Evolutionary conservation across 345 rosid genomes (phyloP), one percentile per base, ranked within the genome.

Genomic region (Citrus inodora): DNA sequence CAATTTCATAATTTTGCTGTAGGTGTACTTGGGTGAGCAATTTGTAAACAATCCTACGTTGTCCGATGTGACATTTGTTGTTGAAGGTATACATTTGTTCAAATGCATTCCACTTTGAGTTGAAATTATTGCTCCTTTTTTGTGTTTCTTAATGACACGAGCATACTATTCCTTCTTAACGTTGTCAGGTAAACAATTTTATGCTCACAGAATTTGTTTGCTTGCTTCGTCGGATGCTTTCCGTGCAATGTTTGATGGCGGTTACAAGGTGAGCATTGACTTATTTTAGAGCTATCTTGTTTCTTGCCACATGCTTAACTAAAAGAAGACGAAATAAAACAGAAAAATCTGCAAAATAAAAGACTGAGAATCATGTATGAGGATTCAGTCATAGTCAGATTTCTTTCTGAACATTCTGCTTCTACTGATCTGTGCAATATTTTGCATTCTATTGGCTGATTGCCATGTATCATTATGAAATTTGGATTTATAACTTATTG

Each of bases 191-290:
- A 85, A 88, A 83, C 81, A 81, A 53, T 91, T 92, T 88, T 87
- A 82, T 78, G 94, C 93, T 53, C 94, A 92, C 82, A 87, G 88
- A 83, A 89, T 89, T 67, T 86, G 97, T 75, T 84, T 92, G 78
- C 92, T 92, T 81, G 97, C 92, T 81, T 89, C 94, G 27, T 92
- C 94, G 8, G 97, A 92, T 78, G 88, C 87, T 55, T 92, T 91
- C 27, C 92, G 91, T 71, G 97, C 97, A 72, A 91, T 92, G 97
- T 92, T 92, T 70, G 94, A 91, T 79, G 94, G 93, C 55, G 89
- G 88, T 59, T 92, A 92, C 83, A 82, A 86, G 90, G 94, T 91
- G 78, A 89, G 86, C 55, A 71, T 62, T n/a, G 2, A 22, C 40
- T 77, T 59, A 9, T 9, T 6, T 8, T 74, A 40, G 7, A 59